These are phyloP conservation scores for Neonectria coccinea DNA, from an alignment of 2,329 filamentous ascomycete genomes.

Conservation along the genomic window DNA sequence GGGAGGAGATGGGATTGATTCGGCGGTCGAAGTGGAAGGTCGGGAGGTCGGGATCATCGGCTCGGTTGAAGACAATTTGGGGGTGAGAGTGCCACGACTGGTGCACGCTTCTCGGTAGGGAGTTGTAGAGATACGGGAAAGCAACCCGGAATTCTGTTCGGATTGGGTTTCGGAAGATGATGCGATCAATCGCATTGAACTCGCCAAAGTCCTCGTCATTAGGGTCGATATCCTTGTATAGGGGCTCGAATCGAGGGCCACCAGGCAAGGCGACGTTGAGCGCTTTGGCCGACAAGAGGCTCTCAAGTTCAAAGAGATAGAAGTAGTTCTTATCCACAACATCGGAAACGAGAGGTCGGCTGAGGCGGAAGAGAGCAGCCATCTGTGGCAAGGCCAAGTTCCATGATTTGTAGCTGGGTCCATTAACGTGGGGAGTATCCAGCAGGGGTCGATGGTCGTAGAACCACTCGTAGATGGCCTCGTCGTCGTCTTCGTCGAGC, in stretches of 20 bases:
- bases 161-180: conserved; percentile 96
- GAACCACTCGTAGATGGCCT: conserved; percentile 94
- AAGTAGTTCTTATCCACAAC: conserved; percentile 97
- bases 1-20: conserved; percentile 97
- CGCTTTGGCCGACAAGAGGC: conserved; percentile 95
- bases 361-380: conserved; percentile 93
- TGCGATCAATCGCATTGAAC: conserved; percentile 99
- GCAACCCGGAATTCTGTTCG: conserved; percentile 96
- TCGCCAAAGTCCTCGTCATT: conserved; percentile 99
- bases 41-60: conserved; percentile 88
- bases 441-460: conserved; percentile 93
- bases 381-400: conserved; percentile 94
- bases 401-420: conserved; percentile 96
- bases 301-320: conserved; percentile 95
- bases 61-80: conserved; percentile 89
- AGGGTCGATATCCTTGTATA: conserved; percentile 98
- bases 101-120: conserved; percentile 91
- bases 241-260: conserved; percentile 93
- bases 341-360: conserved; percentile 90
- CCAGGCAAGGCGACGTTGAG: conserved; percentile 98
- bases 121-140: conserved; percentile 96
- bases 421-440: conserved; percentile 94
- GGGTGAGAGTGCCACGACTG: conserved; percentile 94
- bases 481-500: conserved; percentile 92
- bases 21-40: conserved; percentile 98